Evolutionary conservation across 768 basidiomycete genomes (phyloP).

Genomic region (Rhizopogon roseolus): DNA sequence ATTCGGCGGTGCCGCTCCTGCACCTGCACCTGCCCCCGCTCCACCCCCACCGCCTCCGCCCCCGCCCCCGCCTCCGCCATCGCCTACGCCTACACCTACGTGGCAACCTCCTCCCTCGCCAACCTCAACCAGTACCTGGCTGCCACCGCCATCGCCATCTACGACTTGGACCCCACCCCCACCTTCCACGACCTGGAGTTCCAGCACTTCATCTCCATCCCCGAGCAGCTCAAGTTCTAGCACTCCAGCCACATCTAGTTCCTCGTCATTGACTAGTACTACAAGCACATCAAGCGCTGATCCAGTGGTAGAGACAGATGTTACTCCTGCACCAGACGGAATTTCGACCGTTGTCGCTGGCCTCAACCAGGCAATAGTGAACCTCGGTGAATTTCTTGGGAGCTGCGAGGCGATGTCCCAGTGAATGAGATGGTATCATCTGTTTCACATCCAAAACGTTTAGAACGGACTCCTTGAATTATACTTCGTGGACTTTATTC

Average conservation of each 20-base stretch:
- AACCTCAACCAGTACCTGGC: conserved; percentile 4
- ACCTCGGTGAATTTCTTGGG: conserved; percentile 14
- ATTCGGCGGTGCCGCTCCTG: conserved; percentile 24
- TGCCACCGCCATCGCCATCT: conserved; percentile 1
- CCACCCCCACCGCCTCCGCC: conserved; percentile 15
- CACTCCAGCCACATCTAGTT: conserved; percentile 2
- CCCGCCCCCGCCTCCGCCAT: conserved; percentile 12
- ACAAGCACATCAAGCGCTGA: conserved; percentile 20
- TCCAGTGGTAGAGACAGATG: conserved; percentile 9
- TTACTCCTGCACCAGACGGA: background rate
- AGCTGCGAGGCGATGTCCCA: conserved; percentile 3
- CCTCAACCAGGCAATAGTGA: conserved; percentile 14
- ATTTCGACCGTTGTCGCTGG: conserved; percentile 9
- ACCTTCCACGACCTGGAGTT: conserved; percentile 1
- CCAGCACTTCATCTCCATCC: conserved; percentile 8
- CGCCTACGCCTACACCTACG: conserved; percentile 19
- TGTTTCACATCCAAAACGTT: background rate
- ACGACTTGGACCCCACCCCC: conserved; percentile 9
- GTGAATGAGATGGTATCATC: background rate
- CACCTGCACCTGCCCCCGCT: conserved; percentile 12
- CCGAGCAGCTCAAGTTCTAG: background rate
- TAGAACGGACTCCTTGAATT: background rate
- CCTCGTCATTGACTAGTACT: conserved; percentile 1
- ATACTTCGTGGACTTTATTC: conserved; percentile 12
- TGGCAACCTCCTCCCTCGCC: conserved; percentile 3